These are phyloP conservation scores for Eucalyptus marginata DNA, from an alignment of 345 rosid species.

Conservation along the genomic window DNA sequence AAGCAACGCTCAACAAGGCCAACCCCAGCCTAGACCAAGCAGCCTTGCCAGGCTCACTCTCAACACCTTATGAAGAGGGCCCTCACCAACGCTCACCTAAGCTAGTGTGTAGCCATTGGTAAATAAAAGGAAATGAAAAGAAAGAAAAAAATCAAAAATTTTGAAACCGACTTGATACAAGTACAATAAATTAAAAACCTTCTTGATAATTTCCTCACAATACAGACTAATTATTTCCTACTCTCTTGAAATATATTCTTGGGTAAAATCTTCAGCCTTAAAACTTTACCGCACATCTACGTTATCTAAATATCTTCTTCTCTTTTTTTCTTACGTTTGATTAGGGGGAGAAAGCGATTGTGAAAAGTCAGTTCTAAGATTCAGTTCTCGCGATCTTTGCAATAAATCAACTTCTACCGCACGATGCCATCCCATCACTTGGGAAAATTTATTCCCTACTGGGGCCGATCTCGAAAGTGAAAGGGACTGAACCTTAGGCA, in stretches of 20 bases:
- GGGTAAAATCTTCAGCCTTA: neutral
- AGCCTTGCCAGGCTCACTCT: neutral
- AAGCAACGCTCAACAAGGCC: neutral
- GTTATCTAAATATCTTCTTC: neutral
- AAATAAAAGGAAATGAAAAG: neutral
- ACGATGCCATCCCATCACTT: neutral
- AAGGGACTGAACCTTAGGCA: neutral
- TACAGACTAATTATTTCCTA: neutral
- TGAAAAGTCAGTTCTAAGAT: neutral
- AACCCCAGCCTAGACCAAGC: fast-evolving
- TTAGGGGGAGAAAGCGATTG: neutral
- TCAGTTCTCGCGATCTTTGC: neutral
- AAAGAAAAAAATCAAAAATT: fast-evolving
- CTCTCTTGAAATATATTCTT: neutral
- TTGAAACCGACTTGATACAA: too few species aligned
- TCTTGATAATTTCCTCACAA: neutral
- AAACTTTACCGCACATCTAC: neutral
- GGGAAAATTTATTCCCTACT: neutral
- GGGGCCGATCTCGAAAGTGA: neutral
- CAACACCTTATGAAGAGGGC: too few species aligned
- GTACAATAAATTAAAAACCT: too few species aligned
- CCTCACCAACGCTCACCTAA: neutral
- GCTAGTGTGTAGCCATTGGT: neutral
- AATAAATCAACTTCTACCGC: neutral
- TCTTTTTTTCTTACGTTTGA: neutral